phyloP scores from a whole-genome alignment of 305 asterid genomes.

The Fraxinus velutina region DNA sequence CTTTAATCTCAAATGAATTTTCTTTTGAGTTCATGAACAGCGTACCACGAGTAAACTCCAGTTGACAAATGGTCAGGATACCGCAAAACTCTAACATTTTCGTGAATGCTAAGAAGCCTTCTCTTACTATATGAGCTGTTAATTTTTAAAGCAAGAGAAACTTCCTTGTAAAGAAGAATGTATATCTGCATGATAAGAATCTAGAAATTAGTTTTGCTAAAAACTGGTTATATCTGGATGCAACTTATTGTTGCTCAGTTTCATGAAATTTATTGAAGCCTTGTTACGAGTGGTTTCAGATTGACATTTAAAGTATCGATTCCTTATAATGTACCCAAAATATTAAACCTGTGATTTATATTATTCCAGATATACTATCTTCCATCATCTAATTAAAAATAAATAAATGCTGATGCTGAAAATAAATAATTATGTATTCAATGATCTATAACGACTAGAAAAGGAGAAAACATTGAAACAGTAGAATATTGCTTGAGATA shows the following conservation, averaged over 20 bases:
- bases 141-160: slow-evolving; percentile 83
- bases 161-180: slow-evolving; percentile 96
- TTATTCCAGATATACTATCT: background rate
- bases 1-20: slow-evolving; percentile 2
- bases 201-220: background rate
- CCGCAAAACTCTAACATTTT: slow-evolving; percentile 77
- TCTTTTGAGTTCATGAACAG: slow-evolving; percentile 18
- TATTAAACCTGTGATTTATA: background rate
- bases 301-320: background rate
- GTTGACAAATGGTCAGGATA: slow-evolving; percentile 82
- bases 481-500: slow-evolving; percentile 10
- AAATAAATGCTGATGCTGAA: background rate
- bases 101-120: slow-evolving; percentile 75
- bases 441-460: background rate
- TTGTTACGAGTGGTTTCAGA: background rate
- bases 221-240: slow-evolving; percentile 8
- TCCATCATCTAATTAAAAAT: background rate
- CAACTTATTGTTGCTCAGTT: background rate
- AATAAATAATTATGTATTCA: background rate
- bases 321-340: background rate
- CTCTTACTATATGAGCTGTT: slow-evolving; percentile 82
- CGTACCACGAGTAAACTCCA: slow-evolving; percentile 84
- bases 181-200: slow-evolving; percentile 54
- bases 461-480: background rate
- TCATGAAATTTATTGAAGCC: slow-evolving; percentile 11